phyloP scores from a whole-genome alignment of 805 yeast genomes.

The Naumovozyma baii region DNA sequence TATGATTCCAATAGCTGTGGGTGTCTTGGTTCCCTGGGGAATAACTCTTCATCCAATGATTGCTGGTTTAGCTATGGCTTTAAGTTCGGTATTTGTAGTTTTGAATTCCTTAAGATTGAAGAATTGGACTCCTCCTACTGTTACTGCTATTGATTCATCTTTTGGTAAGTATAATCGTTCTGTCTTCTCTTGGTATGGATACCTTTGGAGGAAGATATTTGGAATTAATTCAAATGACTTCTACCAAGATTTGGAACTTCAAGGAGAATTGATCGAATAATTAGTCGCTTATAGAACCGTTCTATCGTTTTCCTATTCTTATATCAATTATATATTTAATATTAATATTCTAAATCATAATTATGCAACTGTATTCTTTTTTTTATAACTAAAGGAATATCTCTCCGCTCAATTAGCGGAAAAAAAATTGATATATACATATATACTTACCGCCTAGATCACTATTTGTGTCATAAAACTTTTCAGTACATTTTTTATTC shows the following conservation, averaged over 20 bases:
- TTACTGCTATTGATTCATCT: neutral
- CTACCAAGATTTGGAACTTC: neutral
- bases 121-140: constrained; percentile 41
- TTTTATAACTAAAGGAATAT: too few relatives aligned
- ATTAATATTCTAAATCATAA: too few relatives aligned
- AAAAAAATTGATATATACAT: too few relatives aligned
- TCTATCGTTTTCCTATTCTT: too few relatives aligned
- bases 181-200: neutral
- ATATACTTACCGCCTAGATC: too few relatives aligned
- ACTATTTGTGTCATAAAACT: too few relatives aligned
- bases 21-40: constrained; percentile 71
- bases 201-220: neutral
- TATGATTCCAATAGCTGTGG: constrained; percentile 93
- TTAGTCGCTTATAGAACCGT: too few relatives aligned
- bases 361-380: too few relatives aligned
- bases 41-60: constrained; percentile 74
- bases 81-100: constrained; percentile 85
- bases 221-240: neutral
- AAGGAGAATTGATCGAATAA: neutral
- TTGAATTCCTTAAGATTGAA: constrained; percentile 65
- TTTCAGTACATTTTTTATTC: too few relatives aligned
- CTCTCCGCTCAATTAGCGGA: too few relatives aligned
- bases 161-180: neutral
- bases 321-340: too few relatives aligned
- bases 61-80: constrained; percentile 89